phyloP scores from a whole-genome alignment of 108 stramenopile species.

The Epipyxis sp. region DNA sequence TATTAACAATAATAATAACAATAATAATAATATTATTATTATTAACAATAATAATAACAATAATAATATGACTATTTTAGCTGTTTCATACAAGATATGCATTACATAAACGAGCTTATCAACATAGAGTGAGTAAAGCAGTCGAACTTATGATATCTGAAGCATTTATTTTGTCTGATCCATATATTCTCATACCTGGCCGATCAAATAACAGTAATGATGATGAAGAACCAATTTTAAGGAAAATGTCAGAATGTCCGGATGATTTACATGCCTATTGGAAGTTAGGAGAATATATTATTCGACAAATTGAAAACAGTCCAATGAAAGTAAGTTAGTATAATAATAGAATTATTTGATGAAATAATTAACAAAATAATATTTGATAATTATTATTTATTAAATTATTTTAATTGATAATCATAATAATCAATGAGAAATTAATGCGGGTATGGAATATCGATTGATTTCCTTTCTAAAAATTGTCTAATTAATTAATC shows the following conservation, averaged over 20 bases:
- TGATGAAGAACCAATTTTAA: neutral
- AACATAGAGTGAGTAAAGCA: conserved; percentile 13
- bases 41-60: no score
- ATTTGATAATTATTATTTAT: no score
- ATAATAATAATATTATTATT: no score
- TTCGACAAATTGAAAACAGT: conserved; percentile 10
- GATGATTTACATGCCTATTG: conserved; percentile 14
- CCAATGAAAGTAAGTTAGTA: conserved; percentile 4
- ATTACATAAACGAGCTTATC: conserved; percentile 32
- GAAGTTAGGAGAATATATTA: neutral
- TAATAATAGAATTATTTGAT: no score
- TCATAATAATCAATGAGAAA: no score
- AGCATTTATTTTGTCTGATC: neutral
- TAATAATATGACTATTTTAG: no score
- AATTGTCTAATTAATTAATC: no score
- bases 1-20: no score
- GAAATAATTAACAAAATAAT: no score
- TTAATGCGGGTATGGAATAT: no score
- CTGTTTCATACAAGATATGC: conserved; percentile 31
- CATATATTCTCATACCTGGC: neutral
- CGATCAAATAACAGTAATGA: neutral
- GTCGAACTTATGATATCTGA: conserved; percentile 21
- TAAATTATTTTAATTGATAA: no score
- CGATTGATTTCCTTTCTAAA: no score
- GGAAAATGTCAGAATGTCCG: conserved; percentile 7